A percentile compares a stretch with the other conserved stretches of the same genome.
Conservation (phyloP, 495 filamentous ascomycete species). For the Neurospora sp. region DNA sequence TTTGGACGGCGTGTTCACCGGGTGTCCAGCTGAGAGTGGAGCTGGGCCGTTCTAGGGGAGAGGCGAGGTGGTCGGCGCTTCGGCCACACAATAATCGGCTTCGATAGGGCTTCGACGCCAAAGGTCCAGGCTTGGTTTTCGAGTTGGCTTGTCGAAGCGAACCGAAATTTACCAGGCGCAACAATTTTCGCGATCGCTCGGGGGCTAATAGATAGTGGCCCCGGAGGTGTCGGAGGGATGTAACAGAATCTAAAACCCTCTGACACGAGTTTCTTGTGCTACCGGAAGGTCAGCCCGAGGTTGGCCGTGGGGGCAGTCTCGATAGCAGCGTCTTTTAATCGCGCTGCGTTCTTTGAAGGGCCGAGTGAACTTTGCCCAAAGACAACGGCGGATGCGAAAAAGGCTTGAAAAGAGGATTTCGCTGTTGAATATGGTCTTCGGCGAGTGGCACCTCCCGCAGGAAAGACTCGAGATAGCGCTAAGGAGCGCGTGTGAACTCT, state of each 20-base stretch:
- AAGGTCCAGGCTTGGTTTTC: not conserved
- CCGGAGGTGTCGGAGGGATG: not conserved
- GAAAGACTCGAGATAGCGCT: conserved; percentile 1
- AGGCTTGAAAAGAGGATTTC: not conserved
- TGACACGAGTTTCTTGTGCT: conserved; percentile 7
- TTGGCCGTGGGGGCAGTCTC: not conserved
- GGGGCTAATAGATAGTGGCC: not conserved
- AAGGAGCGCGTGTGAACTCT: conserved; percentile 8
- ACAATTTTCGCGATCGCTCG: not conserved
- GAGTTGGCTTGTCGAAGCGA: conserved; percentile 1
- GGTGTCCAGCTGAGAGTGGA: conserved; percentile 50
- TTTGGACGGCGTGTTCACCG: conserved; percentile 33
- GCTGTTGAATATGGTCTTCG: not conserved
- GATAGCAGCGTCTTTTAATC: not conserved
- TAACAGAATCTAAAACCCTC: not conserved
- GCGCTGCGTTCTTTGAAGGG: not conserved
- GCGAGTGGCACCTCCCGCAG: not conserved
- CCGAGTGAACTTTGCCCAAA: not conserved
- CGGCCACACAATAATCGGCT: conserved; percentile 22
- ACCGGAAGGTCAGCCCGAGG: not conserved
- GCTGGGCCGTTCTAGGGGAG: conserved; percentile 43
- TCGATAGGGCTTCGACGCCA: conserved; percentile 15
- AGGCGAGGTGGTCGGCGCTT: conserved; percentile 43
- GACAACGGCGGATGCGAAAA: conserved; percentile 4
- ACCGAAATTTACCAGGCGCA: conserved; percentile 2